Base-by-base conservation (phyloP, 768 basidiomycete genomes). In the Mrakia blollopis region DNA sequence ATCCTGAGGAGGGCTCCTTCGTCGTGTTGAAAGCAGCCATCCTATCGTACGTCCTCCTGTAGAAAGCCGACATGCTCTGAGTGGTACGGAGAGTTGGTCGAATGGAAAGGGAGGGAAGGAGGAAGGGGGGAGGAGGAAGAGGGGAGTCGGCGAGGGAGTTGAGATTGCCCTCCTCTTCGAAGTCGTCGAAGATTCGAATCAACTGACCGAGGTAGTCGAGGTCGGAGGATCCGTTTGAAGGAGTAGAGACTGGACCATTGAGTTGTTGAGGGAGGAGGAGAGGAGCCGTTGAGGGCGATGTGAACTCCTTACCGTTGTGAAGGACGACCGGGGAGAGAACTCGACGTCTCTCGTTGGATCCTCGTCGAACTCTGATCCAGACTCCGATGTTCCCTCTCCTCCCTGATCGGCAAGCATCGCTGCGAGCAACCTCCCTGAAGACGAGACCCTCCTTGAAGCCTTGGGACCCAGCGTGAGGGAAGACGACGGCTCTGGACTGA, bases 51-150 rank as follows among this genome's bases (percentile, higher is more conserved):
- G 35, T 68, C 37, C 35, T 37, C 32, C 23, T n/a, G 7, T n/a
- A n/a, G 57, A 57, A n/a, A 9, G 57, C 57, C 57, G 57, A 57
- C 57, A 57, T 57, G 57, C 57, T 57, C 25, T 65, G 63, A 16
- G 37, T 37, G 32, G 13, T 39, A 1, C 32, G 30, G 9, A 32
- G 63, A 14, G 32, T 21, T 2, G 8, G 63, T 25, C 16, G 63
- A 9, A 65, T 23, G n/a, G n/a, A n/a, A n/a, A n/a, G n/a, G n/a
- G n/a, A n/a, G n/a, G n/a, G n/a, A n/a, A n/a, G n/a, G n/a, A n/a
- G n/a, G n/a, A n/a, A n/a, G n/a, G n/a, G n/a, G n/a, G n/a, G 57
- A 57, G 57, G 25, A n/a, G 57, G 16, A 28, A 28, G 57, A 57
- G 54, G 54, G 23, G 54, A n/a, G 8, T n/a, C n/a, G n/a, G 54